Conservation (phyloP, 495 filamentous ascomycete species). For the Daldinia grandis region DNA sequence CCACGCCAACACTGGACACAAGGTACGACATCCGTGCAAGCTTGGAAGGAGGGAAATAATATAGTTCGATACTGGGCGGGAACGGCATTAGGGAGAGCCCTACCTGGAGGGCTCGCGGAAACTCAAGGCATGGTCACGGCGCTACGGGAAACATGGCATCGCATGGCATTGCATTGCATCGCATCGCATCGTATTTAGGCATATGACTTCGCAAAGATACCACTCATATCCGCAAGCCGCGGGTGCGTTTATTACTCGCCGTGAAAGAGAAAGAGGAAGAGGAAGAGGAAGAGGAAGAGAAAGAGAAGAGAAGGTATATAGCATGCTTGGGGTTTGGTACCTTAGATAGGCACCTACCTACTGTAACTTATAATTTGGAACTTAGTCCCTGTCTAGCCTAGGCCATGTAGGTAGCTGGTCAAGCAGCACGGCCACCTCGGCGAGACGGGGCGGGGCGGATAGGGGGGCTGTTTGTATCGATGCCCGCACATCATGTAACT, state of each 20-base stretch:
- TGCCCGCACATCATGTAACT: background rate
- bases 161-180: slow-evolving; percentile 10
- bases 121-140: slow-evolving; percentile 16
- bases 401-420: no score
- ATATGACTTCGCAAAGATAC: slow-evolving; percentile 24
- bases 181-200: slow-evolving; percentile 14
- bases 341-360: background rate
- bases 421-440: background rate
- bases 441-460: background rate
- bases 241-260: slow-evolving; percentile 7
- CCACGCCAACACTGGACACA: background rate
- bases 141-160: slow-evolving; percentile 4
- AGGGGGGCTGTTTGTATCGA: slow-evolving; percentile 1
- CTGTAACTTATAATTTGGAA: no score
- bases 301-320: background rate
- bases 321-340: background rate
- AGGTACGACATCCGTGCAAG: background rate
- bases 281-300: background rate
- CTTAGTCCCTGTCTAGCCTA: no score
- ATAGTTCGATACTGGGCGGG: background rate
- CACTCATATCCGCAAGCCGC: slow-evolving; percentile 14
- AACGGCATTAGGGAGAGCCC: background rate
- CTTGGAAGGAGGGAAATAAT: background rate
- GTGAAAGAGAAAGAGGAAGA: background rate
- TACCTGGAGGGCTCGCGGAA: background rate